Evolutionary conservation across 106 monocot genomes (phyloP).

Genomic region (Dioscorea alata): DNA sequence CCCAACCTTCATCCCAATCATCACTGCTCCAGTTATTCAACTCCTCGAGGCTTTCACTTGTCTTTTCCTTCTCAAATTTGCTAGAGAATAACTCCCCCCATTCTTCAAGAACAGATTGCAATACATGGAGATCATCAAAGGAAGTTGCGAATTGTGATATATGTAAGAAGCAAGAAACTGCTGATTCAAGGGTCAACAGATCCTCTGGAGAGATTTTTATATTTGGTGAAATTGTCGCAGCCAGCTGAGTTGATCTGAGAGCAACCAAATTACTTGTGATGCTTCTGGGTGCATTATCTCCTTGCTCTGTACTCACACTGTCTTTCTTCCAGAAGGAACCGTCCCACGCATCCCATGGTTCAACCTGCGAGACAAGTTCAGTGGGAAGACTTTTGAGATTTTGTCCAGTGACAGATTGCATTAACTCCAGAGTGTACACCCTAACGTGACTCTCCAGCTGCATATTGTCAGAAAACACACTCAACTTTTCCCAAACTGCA

Average conservation of each 20-base stretch:
- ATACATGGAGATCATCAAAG: slow-evolving; percentile 27
- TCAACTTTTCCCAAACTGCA: slow-evolving; percentile 67
- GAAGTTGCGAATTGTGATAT: slow-evolving; percentile 46
- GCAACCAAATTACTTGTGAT: slow-evolving; percentile 60
- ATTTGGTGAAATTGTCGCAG: slow-evolving; percentile 38
- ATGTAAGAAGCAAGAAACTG: slow-evolving; percentile 63
- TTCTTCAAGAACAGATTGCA: slow-evolving; percentile 62
- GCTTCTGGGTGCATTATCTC: slow-evolving; percentile 21
- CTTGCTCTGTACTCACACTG: slow-evolving; percentile 10
- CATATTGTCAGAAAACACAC: slow-evolving; percentile 54
- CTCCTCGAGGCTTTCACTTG: slow-evolving; percentile 28
- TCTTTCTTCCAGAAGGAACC: slow-evolving; percentile 22
- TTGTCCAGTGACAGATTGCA: slow-evolving; percentile 70
- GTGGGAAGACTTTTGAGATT: slow-evolving; percentile 41
- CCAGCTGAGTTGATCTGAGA: slow-evolving; percentile 65
- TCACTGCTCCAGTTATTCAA: slow-evolving; percentile 55
- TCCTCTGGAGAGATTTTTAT: slow-evolving; percentile 50
- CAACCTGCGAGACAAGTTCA: slow-evolving; percentile 42
- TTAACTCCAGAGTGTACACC: slow-evolving; percentile 70
- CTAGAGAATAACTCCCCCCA: slow-evolving; percentile 69
- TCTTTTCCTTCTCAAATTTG: slow-evolving; percentile 10
- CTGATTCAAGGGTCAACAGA: slow-evolving; percentile 51
- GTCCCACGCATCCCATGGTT: slow-evolving; percentile 81
- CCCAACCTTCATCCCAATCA: slow-evolving; percentile 97
- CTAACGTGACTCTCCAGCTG: slow-evolving; percentile 44